These are phyloP conservation scores for Marasmius oreades DNA, from an alignment of 1,284 basidiomycete genomes.

Conservation along the genomic window DNA sequence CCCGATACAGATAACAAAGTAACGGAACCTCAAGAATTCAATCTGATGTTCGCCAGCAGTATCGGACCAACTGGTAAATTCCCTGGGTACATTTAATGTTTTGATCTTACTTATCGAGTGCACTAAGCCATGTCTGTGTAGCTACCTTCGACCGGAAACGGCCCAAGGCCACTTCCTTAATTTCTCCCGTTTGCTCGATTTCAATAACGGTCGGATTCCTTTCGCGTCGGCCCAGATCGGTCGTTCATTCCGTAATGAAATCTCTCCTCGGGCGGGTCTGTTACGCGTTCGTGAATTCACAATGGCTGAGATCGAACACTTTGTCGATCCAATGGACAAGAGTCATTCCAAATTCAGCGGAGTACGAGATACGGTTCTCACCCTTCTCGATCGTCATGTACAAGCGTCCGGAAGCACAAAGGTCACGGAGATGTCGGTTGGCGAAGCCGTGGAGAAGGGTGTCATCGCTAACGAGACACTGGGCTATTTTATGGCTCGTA, in stretches of 20 bases:
- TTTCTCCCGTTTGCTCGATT: slow-evolving; percentile 95
- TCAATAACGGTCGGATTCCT: slow-evolving; percentile 95
- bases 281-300: slow-evolving; percentile 98
- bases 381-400: slow-evolving; percentile 80
- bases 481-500: slow-evolving; percentile 95
- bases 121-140: slow-evolving; percentile 24
- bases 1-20: slow-evolving; percentile 94
- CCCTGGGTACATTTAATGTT: slow-evolving; percentile 64
- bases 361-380: slow-evolving; percentile 72
- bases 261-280: slow-evolving; percentile 93
- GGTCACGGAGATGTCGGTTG: slow-evolving; percentile 70
- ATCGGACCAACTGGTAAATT: slow-evolving; percentile 98
- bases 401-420: slow-evolving; percentile 78
- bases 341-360: slow-evolving; percentile 82
- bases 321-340: slow-evolving; percentile 94
- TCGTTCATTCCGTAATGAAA: slow-evolving; percentile 96
- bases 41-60: slow-evolving; percentile 97
- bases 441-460: slow-evolving; percentile 85
- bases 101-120: not conserved
- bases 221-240: slow-evolving; percentile 99
- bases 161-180: slow-evolving; percentile 99
- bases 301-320: slow-evolving; percentile 99
- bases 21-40: slow-evolving; percentile 92
- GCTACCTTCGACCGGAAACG: slow-evolving; percentile 96
- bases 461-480: slow-evolving; percentile 96